Base-by-base conservation (phyloP, 202 grass and related monocot genomes). In the Eragrostis tef region DNA sequence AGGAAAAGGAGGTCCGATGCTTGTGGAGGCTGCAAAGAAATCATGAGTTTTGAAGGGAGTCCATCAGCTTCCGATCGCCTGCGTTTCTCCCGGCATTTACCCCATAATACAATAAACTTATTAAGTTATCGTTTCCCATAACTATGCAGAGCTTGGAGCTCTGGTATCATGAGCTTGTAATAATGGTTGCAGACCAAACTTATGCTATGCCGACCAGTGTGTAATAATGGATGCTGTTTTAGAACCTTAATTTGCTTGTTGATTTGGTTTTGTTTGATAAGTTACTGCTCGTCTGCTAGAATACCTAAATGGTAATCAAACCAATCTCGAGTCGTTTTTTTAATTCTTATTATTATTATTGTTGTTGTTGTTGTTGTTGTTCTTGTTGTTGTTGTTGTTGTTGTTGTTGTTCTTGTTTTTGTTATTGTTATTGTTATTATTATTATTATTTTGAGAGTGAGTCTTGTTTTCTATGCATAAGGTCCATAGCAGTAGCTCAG, bases 101-200 rank as follows among this genome's bases (percentile, higher is more conserved):
- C 2, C 34, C 34, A 39, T 47, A 46, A 69, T 47, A 20, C 41
- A 74, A 31, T 76, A 74, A 75, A 31, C 1, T 63, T 27, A 54
- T 4, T 39, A 5, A 39, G 31, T 64, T 51, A 1, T 46, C 5
- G 26, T 65, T 87, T 51, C n/a, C 58, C 25, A 45, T 31, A n/a
- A n/a, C 34, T 71, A 48, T 45, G 59, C 25, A 46, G 79, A 75
- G 53, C 45, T 69, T 69, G 17, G 34, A 53, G 56, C 26, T 80
- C 44, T 85, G 9, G 57, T 53, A 73, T 75, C 66, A 81, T 65
- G 64, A 64, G 61, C 47, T 17, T 77, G 77, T 81, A 89, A 81
- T 81, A 77, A 81, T 89, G 82, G 60, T 71, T 65, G 61, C 63
- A 63, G 46, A 65, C 47, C 76, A 50, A 53, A 81, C 15, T 21